Evolutionary conservation across 2,329 filamentous ascomycete genomes (phyloP), one percentile per base, ranked within the genome.

Genomic region (Aotearoamyces nothofagi): DNA sequence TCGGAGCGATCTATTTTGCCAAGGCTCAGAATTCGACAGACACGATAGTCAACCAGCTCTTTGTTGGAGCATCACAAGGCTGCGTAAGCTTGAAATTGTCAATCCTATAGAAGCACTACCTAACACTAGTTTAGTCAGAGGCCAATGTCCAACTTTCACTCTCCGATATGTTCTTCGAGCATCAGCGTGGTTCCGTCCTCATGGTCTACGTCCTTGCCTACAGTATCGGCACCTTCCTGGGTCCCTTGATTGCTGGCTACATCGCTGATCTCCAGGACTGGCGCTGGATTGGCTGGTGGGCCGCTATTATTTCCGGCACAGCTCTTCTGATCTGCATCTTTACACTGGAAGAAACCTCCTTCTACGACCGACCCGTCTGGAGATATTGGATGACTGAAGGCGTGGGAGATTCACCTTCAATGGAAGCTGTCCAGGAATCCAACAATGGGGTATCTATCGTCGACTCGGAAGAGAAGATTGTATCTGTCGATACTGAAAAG

Each of bases 121-220:
- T n/a, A n/a, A n/a, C n/a, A n/a, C n/a, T n/a, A n/a, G n/a, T n/a
- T n/a, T n/a, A n/a, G n/a, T n/a, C 62, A 2, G 66, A 70, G 44
- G 65, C 66, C 1, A 57, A 63, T 16, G 65, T 64, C 5, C 66
- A 70, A 40, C 46, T 68, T n/a, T 67, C 63, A 2, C 50, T 70
- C 15, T 61, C 65, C 5, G 66, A 69, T 38, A 54, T 69, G 16
- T 69, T 66, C 51, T 69, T 63, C 35, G 61, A 68, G 46, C 66
- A 70, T 39, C 63, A 66, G 34, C 57, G 63, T 24, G 66, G 66
- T 22, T 55, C 56, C 1, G 61, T 64, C 1, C 51, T 69, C 5
- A 65, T 65, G 32, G 41, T 69, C 15, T 70, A 69, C 39, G 63
- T 67, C 15, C 49, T 69, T 19, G 59, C 65, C 2, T 69, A 63